Conservation (phyloP, 1,284 basidiomycete species). For the Naganishia sp. region DNA sequence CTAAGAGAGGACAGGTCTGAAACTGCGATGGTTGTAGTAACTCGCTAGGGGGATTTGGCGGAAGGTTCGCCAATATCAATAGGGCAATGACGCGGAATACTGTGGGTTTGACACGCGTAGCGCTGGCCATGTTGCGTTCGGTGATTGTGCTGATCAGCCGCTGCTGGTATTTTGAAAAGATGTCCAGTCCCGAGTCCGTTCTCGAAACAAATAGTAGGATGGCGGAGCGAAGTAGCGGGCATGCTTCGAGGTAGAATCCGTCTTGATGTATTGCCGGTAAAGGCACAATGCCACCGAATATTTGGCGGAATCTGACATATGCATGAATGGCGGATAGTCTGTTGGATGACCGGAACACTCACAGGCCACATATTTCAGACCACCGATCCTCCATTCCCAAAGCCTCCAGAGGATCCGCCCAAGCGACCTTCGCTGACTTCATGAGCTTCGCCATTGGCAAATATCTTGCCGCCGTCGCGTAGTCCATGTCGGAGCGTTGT, state of each 20-base stretch:
- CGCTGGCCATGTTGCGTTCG: slow-evolving; percentile 19
- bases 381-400: slow-evolving; percentile 9
- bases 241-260: slow-evolving; percentile 9
- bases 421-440: slow-evolving; percentile 8
- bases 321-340: background rate
- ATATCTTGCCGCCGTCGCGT: slow-evolving; percentile 8
- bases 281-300: slow-evolving; percentile 8
- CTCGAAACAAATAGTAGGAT: slow-evolving; percentile 18
- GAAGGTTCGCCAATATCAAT: slow-evolving; percentile 22
- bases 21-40: slow-evolving; percentile 4
- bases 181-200: slow-evolving; percentile 4
- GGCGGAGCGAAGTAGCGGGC: slow-evolving; percentile 10
- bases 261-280: slow-evolving; percentile 3
- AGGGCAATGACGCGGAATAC: slow-evolving; percentile 6
- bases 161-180: slow-evolving; percentile 13
- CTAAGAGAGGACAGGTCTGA: slow-evolving; percentile 11
- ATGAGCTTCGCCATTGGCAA: slow-evolving; percentile 6
- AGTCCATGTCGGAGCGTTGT: background rate
- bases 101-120: slow-evolving; percentile 14
- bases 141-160: slow-evolving; percentile 5
- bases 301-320: background rate
- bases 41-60: slow-evolving; percentile 11
- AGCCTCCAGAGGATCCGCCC: slow-evolving; percentile 15
- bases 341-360: background rate
- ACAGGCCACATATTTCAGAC: slow-evolving; percentile 8